Evolutionary conservation across 345 rosid species (phyloP).

Genomic region (Linum trigynum): DNA sequence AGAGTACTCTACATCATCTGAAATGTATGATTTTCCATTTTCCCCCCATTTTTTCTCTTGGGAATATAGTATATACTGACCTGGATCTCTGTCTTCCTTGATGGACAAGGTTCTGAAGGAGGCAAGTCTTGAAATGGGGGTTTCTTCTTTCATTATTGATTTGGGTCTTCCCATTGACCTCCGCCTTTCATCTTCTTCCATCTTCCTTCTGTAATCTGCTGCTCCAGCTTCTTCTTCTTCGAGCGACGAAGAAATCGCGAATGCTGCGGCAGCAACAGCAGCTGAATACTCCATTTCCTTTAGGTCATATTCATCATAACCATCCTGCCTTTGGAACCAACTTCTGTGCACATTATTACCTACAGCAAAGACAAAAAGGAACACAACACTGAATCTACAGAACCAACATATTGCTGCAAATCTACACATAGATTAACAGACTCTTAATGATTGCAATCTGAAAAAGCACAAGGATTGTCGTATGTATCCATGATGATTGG

Average conservation of each 20-base stretch:
- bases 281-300: conserved; percentile 34
- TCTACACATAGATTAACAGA: not conserved
- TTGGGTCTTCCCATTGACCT: conserved; percentile 20
- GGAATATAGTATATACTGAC: not conserved
- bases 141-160: conserved; percentile 9
- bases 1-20: not conserved
- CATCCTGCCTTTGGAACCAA: conserved; percentile 22
- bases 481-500: not conserved
- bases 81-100: conserved; percentile 21
- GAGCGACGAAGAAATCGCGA: conserved; percentile 22
- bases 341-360: conserved; percentile 27
- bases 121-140: conserved; percentile 5
- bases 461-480: too few species aligned
- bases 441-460: not conserved
- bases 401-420: too few species aligned
- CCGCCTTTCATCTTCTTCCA: conserved; percentile 35
- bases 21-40: not conserved
- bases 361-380: conserved; percentile 3
- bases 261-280: conserved; percentile 60
- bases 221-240: conserved; percentile 28
- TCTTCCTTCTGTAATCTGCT: conserved; percentile 18
- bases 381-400: too few species aligned
- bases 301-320: conserved; percentile 12
- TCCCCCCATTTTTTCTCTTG: not conserved
- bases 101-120: conserved; percentile 13